Evolutionary conservation across 2,329 filamentous ascomycete species (phyloP), one percentile per base, ranked within the genome.

Genomic region (Aspergillus hortae): DNA sequence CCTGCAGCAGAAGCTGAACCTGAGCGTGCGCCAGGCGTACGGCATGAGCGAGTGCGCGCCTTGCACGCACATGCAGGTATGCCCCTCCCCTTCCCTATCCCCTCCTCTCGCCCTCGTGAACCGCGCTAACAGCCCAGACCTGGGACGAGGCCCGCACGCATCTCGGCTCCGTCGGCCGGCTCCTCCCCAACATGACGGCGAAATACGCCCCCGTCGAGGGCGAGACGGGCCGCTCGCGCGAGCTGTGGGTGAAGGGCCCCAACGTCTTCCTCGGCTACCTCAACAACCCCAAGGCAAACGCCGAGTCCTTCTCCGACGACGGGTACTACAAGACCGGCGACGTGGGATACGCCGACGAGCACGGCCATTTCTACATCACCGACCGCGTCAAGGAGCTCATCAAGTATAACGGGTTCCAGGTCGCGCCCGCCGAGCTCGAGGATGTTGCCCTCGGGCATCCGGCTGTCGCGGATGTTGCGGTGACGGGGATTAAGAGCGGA

Each of bases 291-390:
- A 80, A 86, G 54, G 81, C 84, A 5, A 88, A 88, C 10, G 76
- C 76, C 4, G 83, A 88, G 23, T 83, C 86, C 0, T 82, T 91
- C 54, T 87, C 85, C 1, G 61, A 74, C 0, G 87, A 90, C 56
- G 87, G 87, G 1, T 92, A 82, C 71, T 92, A 91, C 76, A 90
- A 85, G 72, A 92, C 89, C 0, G 89, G 89, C 3, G 89, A 92
- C 62, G 81, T 92, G 19, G 86, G 87, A 10, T 82, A 87, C 51
- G 80, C 85, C 58, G 87, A 91, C 63, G 74, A 79, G 30, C 77
- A 86, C 35, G 88, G 87, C 17, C 86, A 92, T 63, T 86, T 91
- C 58, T 92, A 84, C 73, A 89, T 92, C 64, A 91, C 89, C 1
- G 90, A 95, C 65, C 84, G 89, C 6, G 74, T 87, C 11, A 88